Base-by-base conservation (phyloP, 2,329 filamentous ascomycete species). In the Akanthomyces dipterigenus region DNA sequence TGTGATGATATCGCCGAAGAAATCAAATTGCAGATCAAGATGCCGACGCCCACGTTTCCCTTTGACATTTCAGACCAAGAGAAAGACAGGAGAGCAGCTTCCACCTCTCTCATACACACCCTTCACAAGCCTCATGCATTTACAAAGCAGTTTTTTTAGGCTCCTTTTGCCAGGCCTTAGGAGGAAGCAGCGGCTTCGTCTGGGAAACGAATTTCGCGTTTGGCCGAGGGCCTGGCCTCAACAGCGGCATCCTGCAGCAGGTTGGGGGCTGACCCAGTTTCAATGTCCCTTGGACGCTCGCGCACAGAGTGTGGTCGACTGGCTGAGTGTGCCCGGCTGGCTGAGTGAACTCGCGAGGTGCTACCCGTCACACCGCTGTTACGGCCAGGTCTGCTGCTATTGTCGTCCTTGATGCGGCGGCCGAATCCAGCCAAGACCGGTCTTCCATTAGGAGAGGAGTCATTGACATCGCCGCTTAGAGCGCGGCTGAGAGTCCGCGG, bases 401-500 rank as follows among this genome's bases (percentile, higher is more conserved):
- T 51, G 26, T 61, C 62, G 20, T 63, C 57, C 46, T 54, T 63
- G 20, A 63, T 54, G 22, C 51, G 56, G 11, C 57, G 56, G n/a
- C 62, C 62, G 18, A 63, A 38, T 6, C 56, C 62, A 14, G 62
- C 53, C 20, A 63, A 34, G 3, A 48, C 28, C 4, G 14, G 28
- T 20, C 57, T 48, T 5, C 45, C 46, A 38, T 22, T 51, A 24
- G 34, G 40, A 1, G 22, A 42, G 1, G 49, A 54, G 53, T 63
- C 62, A 51, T 45, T 62, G 20, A 50, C 58, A 8, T 63, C 55
- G 31, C 57, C 56, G 46, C 62, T 62, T 36, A 63, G 3, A n/a
- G 57, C 62, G 12, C 70, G 69, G 40, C 69, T 70, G 75, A 91
- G 71, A 0, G 86, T 89, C 28, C 85, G 77, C 0, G 88, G 88